Percentiles rank a stretch among this genome's conserved stretches.
phyloP scores from a whole-genome alignment of 2,329 filamentous ascomycete genomes.

The Calonectria leucothoes region DNA sequence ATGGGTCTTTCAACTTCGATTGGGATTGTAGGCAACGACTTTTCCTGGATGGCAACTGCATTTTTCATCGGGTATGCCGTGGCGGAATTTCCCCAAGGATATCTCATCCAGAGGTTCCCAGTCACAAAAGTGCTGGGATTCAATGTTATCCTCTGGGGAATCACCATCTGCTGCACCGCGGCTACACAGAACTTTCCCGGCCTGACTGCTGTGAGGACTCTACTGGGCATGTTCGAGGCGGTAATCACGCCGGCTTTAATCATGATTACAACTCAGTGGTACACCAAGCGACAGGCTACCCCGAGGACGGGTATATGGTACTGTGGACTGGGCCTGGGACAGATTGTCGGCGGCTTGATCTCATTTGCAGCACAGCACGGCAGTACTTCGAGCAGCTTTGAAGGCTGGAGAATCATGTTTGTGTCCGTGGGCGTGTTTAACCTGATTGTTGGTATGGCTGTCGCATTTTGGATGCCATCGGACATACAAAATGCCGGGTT shows the following conservation, averaged over 20 bases:
- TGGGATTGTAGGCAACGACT: conserved; percentile 47
- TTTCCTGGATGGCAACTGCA: conserved; percentile 45
- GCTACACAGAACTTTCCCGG: conserved; percentile 54
- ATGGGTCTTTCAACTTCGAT: conserved; percentile 43
- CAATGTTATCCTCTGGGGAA: conserved; percentile 49
- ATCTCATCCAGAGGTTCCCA: conserved; percentile 48
- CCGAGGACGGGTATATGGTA: conserved; percentile 55
- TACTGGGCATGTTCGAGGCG: conserved; percentile 61
- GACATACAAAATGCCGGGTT: conserved; percentile 31
- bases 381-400: conserved; percentile 39
- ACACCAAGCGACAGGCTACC: conserved; percentile 56
- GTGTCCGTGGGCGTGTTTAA: conserved; percentile 61
- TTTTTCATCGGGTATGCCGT: conserved; percentile 46
- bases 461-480: conserved; percentile 59
- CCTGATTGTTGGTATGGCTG: conserved; percentile 55
- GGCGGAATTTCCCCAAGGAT: conserved; percentile 44
- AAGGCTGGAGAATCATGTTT: conserved; percentile 65
- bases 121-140: conserved; percentile 48
- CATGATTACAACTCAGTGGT: conserved; percentile 57
- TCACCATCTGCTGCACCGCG: conserved; percentile 57
- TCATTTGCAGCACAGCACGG: conserved; percentile 66
- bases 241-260: conserved; percentile 62
- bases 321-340: conserved; percentile 41
- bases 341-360: conserved; percentile 57
- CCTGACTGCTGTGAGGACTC: conserved; percentile 54